Evolutionary conservation across 345 rosid species (phyloP).

Genomic region (Capsella bursapastoris): DNA sequence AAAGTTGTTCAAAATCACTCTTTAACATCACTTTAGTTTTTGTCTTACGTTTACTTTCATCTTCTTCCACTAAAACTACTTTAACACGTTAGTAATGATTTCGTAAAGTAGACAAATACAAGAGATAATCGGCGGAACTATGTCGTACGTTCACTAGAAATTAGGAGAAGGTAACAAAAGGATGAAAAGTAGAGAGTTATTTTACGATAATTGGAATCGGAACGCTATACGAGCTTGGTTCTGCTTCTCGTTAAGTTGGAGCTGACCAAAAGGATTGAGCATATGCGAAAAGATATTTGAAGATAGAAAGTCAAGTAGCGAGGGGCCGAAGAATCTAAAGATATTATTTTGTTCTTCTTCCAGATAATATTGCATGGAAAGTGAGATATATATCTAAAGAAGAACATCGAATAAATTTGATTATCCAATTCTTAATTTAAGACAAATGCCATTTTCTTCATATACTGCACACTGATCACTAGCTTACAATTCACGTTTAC

Average conservation of each 20-base stretch:
- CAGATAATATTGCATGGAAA: slow-evolving; percentile 22
- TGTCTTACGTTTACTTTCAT: background rate
- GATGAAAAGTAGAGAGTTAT: background rate
- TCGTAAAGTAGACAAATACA: too few relatives aligned
- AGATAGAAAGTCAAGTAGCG: slow-evolving; percentile 25
- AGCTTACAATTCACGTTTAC: slow-evolving; percentile 36
- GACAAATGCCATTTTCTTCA: slow-evolving; percentile 17
- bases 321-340: slow-evolving; percentile 18
- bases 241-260: slow-evolving; percentile 1
- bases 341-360: slow-evolving; percentile 38
- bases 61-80: too few relatives aligned
- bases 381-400: slow-evolving; percentile 11
- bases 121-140: too few relatives aligned
- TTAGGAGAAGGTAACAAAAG: background rate
- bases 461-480: slow-evolving; percentile 1
- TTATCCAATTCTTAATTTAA: slow-evolving; percentile 8
- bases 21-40: background rate
- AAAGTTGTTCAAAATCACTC: too few relatives aligned
- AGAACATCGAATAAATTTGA: slow-evolving; percentile 21
- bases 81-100: too few relatives aligned
- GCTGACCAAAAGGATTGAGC: background rate
- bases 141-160: too few relatives aligned
- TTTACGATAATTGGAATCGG: background rate
- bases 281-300: slow-evolving; percentile 22
- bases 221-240: slow-evolving; percentile 29